These are phyloP conservation scores for Platanthera zijinensis DNA, from an alignment of 106 monocot genomes.

Conservation along the genomic window DNA sequence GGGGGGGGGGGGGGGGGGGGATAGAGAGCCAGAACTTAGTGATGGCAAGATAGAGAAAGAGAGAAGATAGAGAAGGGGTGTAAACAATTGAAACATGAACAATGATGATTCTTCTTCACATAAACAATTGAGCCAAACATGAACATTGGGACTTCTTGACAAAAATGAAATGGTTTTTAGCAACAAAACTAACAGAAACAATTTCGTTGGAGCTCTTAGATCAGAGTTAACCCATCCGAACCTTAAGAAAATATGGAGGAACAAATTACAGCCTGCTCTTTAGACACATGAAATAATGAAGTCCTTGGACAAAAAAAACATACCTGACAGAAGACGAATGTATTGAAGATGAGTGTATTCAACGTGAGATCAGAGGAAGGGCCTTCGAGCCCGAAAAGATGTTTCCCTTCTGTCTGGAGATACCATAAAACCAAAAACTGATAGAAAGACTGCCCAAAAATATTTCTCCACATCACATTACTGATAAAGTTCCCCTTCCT, in stretches of 20 bases:
- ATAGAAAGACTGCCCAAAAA: slow-evolving; percentile 74
- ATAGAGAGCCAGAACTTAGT: too few species aligned
- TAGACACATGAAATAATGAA: not conserved
- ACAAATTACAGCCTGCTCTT: not conserved
- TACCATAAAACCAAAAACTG: slow-evolving; percentile 87
- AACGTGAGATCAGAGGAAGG: slow-evolving; percentile 49
- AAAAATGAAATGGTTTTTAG: too few species aligned
- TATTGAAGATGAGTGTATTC: slow-evolving; percentile 91
- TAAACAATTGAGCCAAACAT: too few species aligned
- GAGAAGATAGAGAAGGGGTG: too few species aligned
- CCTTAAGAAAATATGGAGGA: not conserved
- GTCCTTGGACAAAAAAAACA: not conserved
- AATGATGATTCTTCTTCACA: too few species aligned
- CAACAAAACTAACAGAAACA: too few species aligned
- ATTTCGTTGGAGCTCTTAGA: too few species aligned
- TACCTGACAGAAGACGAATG: slow-evolving; percentile 97
- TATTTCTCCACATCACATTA: slow-evolving; percentile 95
- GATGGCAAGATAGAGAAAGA: too few species aligned
- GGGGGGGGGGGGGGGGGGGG: too few species aligned
- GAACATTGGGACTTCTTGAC: too few species aligned
- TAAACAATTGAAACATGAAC: too few species aligned
- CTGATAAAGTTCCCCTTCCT: slow-evolving; percentile 84
- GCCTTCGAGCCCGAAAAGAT: slow-evolving; percentile 52
- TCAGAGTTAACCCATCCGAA: not conserved
- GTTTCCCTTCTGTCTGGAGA: slow-evolving; percentile 70